Evolutionary conservation across 2,329 filamentous ascomycete genomes (phyloP), one percentile per base, ranked within the genome.

Genomic region (Colletotrichum costaricense): DNA sequence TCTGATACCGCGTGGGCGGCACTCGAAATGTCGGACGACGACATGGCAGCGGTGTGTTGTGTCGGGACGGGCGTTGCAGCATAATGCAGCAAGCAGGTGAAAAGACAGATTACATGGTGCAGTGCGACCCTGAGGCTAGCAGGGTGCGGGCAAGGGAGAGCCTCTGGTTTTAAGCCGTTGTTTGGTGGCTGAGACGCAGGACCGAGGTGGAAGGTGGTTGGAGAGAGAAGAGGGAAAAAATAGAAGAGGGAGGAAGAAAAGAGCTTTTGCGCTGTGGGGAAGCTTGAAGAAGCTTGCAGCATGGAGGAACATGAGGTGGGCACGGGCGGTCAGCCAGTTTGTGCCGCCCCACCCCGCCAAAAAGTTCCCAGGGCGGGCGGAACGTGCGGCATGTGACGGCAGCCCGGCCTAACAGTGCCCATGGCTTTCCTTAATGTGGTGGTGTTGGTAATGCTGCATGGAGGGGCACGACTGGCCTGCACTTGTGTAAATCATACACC

Each of bases 1-100:
- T 79, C 76, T 63, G 82, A 76, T 59, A 81, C 80, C 78, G 80
- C 77, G 58, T 79, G 78, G 65, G 79, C 78, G 77, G 79, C 82
- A 78, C 78, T 82, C 78, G 82, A 83, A 78, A 82, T 65, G 77
- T 83, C 82, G 78, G 82, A 83, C 79, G 62, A 64, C 62, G 82
- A 82, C 84, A 84, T 85, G 81, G 77, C 79, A 80, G 80, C 75
- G 77, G 75, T 63, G 49, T 56, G 57, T 52, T 33, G 58, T 42
- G 62, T 58, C 26, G 35, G 28, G 52, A 73, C 52, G 42, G 55
- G 42, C 49, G 57, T 59, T 69, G 67, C 74, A 73, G 74, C 74
- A 75, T 75, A 69, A 65, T 65, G 74, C 74, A 64, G 54, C 46
- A 55, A 55, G 52, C 57, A 28, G n/a, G 28, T 26, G n/a, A 38